Evolutionary conservation across 345 rosid species (phyloP), one percentile per base, ranked within the genome.

Genomic region (Eucalyptus erythrocorys): DNA sequence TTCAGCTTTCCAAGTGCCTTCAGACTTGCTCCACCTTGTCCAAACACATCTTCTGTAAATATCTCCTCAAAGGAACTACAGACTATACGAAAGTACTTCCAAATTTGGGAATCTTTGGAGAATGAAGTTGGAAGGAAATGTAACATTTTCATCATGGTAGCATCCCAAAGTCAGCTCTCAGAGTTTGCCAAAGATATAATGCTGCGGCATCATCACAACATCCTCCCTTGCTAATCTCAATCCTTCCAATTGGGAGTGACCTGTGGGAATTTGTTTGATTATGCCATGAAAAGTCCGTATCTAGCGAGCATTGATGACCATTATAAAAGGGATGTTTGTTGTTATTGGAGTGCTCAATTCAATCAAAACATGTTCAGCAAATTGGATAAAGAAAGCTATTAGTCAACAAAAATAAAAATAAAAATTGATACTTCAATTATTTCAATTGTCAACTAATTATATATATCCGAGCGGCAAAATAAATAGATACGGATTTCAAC

Each of bases 21-120:
- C 0, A 55, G 1, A 55, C 61, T 55, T 0, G 1, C 71, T 64
- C 34, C 34, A 0, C 0, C 0, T 5, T 59, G 66, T 59, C 66
- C 66, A 59, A 5, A 59, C 0, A 0, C n/a, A 3, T 59, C 32
- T 59, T 59, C 66, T 59, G 66, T 7, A 59, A 59, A 59, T 27
- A 59, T 26, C 2, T 5, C 66, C 66, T 1, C 15, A 0, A 59
- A 59, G n/a, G 66, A 59, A 59, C 66, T 59, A 10, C 66, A 59
- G 0, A 0, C 1, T 0, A 59, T 1, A 10, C n/a, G 0, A 0
- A 59, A 59, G 32, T 4, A 0, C 1, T 11, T 26, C 32, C 0
- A 59, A 0, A 11, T 11, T 59, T 0, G n/a, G 66, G 3, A 59
- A 10, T 59, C 15, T 59, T 0, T 27, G 66, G 2, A 26, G 32